Evolutionary conservation across 352 stramenopile species (phyloP), one percentile per base, ranked within the genome.

Genomic region (Phytophthora kernoviae): DNA sequence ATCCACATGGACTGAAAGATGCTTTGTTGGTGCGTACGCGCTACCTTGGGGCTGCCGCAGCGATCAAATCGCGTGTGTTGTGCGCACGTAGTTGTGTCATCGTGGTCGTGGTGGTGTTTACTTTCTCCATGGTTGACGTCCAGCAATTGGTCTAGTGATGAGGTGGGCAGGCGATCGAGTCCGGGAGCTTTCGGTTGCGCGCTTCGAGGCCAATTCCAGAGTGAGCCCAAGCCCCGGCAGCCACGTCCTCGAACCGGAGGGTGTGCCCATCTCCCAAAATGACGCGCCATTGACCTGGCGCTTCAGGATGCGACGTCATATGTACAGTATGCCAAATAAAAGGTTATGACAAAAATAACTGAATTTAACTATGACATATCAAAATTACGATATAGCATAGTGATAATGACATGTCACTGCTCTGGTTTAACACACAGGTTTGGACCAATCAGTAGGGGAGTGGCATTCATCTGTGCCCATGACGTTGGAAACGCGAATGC

Each of bases 1-100:
- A 93, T 88, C 79, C 81, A 90, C 66, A 93, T 88, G 58, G 75
- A 89, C 62, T 90, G 80, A 52, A 92, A 79, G 24, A 92, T 58
- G 61, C 75, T 85, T 33, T 83, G 75, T 47, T 84, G 77, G 15
- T 78, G 60, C 12, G 24, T 22, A 21, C 66, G 44, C 27, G 58
- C 62, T 36, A 65, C 41, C 26, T 65, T 63, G 32, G 59, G 68
- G 12, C 47, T 36, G 62, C 56, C 17, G 54, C 58, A 17, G 52
- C 55, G 17, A 78, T 65, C 45, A 73, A 58, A 30, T 77, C 65
- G 41, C 66, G 69, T 17, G 65, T 77, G 50, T 77, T 67, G 58
- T 73, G 68, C 24, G 61, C 21, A 21, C 65, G 56, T 37, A 76
- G 57, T 37, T 70, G 65, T 3, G 65, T 27, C 17, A 74, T 43